Base-by-base conservation (phyloP, 257 asterid genomes). In the Mitragyna speciosa region DNA sequence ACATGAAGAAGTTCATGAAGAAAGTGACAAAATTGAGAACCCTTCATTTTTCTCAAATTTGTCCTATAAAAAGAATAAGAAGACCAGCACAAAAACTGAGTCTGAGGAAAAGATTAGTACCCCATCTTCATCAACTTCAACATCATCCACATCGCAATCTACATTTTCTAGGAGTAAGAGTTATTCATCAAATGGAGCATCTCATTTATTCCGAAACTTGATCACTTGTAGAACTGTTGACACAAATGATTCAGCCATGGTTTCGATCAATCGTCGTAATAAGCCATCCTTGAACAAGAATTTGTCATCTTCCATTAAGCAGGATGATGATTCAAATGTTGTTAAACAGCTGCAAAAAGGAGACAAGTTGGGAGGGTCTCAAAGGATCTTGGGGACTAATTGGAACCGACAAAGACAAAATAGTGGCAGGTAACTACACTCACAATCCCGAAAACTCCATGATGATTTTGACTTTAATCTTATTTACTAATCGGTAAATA, bases 191-290 rank as follows among this genome's bases (percentile, higher is more conserved):
- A 83, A 43, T 66, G 88, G 90, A 0, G 87, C 88, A 16, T 84
- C 94, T 2, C 72, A 77, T n/a, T 76, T 92, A 48, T 86, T 95
- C 39, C 80, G 89, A 2, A 95, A 87, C 58, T 73, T 95, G 81
- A 93, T 95, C 58, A 88, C 79, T 24, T 95, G 99, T 76, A 90
- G 97, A 1, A 85, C 89, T 5, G 89, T 86, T 66, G 93, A 90
- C 6, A 92, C 98, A 0, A 87, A 87, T 49, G 98, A 95, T 22
- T 86, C 92, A 1, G 91, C 90, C 4, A 78, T 89, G 45, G 84
- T 89, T 73, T 65, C 76, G 6, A 70, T 86, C 16, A 84, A 81
- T 45, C 78, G 83, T 84, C 87, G 77, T 43, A 80, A 69, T 17
- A 86, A 79, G 47, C 54, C 88, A 6, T 76, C 87, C 24, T 22